A percentile compares a stretch with the other conserved stretches of the same genome.
These are phyloP conservation scores for Pyrenophora teres DNA, from an alignment of 2,329 filamentous ascomycete species.

Conservation along the genomic window DNA sequence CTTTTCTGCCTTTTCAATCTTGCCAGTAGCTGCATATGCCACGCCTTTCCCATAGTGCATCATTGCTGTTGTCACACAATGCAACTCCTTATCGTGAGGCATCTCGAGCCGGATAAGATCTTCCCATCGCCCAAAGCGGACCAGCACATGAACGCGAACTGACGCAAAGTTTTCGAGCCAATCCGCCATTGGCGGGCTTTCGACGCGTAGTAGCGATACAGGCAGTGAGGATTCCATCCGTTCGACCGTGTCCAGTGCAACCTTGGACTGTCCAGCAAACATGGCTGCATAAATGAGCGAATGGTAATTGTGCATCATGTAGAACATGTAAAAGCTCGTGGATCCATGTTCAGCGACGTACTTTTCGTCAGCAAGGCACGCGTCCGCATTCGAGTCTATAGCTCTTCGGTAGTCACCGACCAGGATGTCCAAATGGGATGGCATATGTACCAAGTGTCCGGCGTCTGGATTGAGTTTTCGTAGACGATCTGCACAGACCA, in stretches of 20 bases:
- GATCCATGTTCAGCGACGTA: slow-evolving; percentile 64
- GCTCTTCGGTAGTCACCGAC: slow-evolving; percentile 72
- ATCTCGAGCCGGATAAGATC: slow-evolving; percentile 64
- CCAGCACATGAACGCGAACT: slow-evolving; percentile 69
- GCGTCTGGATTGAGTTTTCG: slow-evolving; percentile 69
- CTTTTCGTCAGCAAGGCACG: slow-evolving; percentile 69
- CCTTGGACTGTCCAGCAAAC: slow-evolving; percentile 69
- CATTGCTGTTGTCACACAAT: slow-evolving; percentile 72
- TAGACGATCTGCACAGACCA: slow-evolving; percentile 65
- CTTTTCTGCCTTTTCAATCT: slow-evolving; percentile 59
- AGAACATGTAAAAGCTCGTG: slow-evolving; percentile 76
- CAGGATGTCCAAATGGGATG: slow-evolving; percentile 74
- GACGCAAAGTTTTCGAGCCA: slow-evolving; percentile 75
- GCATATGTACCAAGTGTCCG: slow-evolving; percentile 77
- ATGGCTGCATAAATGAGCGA: slow-evolving; percentile 78
- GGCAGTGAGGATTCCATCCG: slow-evolving; percentile 67
- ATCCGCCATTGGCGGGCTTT: slow-evolving; percentile 74
- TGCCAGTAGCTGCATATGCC: slow-evolving; percentile 64
- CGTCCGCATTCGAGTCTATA: slow-evolving; percentile 68
- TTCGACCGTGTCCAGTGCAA: slow-evolving; percentile 65
- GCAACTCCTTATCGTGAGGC: slow-evolving; percentile 64
- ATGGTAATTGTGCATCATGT: slow-evolving; percentile 75
- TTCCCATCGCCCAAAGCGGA: slow-evolving; percentile 75
- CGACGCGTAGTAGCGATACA: slow-evolving; percentile 64
- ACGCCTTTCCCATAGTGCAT: slow-evolving; percentile 70